A percentile compares a stretch with the other conserved stretches of the same genome.
Conservation (phyloP, 2,329 filamentous ascomycete genomes). For the Claviceps sp. region DNA sequence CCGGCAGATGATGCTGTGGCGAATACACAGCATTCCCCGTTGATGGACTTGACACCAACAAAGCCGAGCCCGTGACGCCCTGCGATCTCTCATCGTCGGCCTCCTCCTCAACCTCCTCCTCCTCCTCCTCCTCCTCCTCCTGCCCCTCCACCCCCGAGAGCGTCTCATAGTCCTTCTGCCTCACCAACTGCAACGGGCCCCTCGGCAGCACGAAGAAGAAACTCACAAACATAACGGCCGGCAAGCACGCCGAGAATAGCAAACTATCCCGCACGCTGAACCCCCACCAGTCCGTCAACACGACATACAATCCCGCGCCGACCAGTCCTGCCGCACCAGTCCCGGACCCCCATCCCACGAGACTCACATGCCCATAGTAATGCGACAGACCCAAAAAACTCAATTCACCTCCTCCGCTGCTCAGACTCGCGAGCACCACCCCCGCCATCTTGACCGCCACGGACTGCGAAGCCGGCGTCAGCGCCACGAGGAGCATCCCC, state of each 20-base stretch:
- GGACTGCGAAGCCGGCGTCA: constrained; percentile 54
- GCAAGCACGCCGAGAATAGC: constrained; percentile 65
- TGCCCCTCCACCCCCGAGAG: constrained; percentile 28
- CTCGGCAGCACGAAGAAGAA: constrained; percentile 74
- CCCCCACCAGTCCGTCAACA: constrained; percentile 68
- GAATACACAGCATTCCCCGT: constrained; percentile 28
- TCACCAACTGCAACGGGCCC: constrained; percentile 42
- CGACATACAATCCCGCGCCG: constrained; percentile 76
- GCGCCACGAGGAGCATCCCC: constrained; percentile 81
- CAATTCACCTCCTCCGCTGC: constrained; percentile 76
- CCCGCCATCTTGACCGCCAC: constrained; percentile 68
- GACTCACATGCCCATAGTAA: constrained; percentile 76
- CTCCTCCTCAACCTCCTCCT: not conserved
- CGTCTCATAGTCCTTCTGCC: constrained; percentile 38
- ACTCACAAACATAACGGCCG: constrained; percentile 67
- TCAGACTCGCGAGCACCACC: constrained; percentile 72
- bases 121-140: constrained; percentile 16
- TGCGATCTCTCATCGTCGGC: constrained; percentile 19
- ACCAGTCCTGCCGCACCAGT: constrained; percentile 81
- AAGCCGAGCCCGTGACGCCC: constrained; percentile 31
- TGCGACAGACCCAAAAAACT: constrained; percentile 87
- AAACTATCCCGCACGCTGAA: constrained; percentile 63
- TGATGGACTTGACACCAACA: constrained; percentile 32
- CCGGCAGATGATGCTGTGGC: constrained; percentile 7
- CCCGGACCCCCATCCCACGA: constrained; percentile 85